Evolutionary conservation across 305 asterid species (phyloP).

Genomic region (Fraxinus paxiana): DNA sequence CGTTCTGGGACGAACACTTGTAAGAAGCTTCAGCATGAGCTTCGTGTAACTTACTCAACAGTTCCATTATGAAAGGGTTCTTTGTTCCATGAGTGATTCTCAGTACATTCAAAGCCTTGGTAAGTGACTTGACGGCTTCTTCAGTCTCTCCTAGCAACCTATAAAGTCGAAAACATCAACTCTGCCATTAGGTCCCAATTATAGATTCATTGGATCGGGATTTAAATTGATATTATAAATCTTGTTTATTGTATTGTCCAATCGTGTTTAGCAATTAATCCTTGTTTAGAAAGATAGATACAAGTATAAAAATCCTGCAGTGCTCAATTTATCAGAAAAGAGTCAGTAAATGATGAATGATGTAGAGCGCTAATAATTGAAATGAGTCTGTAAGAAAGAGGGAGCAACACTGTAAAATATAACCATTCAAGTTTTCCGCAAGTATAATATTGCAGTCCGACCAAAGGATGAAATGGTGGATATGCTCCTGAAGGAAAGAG

Average conservation of each 20-base stretch:
- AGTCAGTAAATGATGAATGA: not conserved
- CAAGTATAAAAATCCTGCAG: not conserved
- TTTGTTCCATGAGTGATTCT: constrained; percentile 70
- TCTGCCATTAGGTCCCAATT: not conserved
- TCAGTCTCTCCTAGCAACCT: constrained; percentile 74
- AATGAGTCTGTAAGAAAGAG: not conserved
- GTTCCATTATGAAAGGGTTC: constrained; percentile 58
- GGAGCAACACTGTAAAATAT: constrained; percentile 19
- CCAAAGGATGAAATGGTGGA: constrained; percentile 73
- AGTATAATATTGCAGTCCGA: constrained; percentile 77
- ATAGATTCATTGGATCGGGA: not conserved
- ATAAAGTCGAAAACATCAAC: constrained; percentile 15
- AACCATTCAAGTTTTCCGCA: constrained; percentile 97
- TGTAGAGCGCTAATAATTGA: not conserved
- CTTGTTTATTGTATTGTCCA: not conserved
- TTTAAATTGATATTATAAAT: not conserved
- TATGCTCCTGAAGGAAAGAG: constrained; percentile 55
- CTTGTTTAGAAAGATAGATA: not conserved
- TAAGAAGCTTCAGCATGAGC: constrained; percentile 74
- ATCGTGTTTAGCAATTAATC: not conserved
- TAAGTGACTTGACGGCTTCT: constrained; percentile 61
- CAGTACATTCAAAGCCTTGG: constrained; percentile 59
- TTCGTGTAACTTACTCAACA: constrained; percentile 64
- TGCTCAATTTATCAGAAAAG: not conserved
- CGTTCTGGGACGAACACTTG: constrained; percentile 36